A percentile compares a stretch with the other conserved stretches of the same genome.
phyloP scores from a whole-genome alignment of 2,329 filamentous ascomycete species.

The Leptographium lundbergii region DNA sequence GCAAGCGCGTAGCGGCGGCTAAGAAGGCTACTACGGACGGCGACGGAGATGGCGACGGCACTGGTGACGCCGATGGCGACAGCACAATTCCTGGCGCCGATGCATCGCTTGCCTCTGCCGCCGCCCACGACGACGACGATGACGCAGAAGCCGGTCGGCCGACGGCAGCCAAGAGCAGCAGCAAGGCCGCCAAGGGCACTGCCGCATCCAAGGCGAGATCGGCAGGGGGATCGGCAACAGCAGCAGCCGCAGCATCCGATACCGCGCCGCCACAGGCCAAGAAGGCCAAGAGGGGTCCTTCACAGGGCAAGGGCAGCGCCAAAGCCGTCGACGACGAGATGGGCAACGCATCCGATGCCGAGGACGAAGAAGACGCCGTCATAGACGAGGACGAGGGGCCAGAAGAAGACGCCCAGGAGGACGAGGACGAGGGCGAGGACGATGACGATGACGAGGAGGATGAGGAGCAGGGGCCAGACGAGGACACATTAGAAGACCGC shows the following conservation, averaged over 20 bases:
- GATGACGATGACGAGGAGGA: conserved; percentile 32
- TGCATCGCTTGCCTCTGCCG: neutral
- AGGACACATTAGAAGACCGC: conserved; percentile 30
- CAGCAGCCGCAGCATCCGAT: neutral
- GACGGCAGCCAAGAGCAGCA: conserved; percentile 5
- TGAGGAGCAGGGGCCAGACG: conserved; percentile 28
- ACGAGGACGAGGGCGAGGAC: conserved; percentile 33
- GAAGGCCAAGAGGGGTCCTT: conserved; percentile 24
- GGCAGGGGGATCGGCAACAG: neutral
- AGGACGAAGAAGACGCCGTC: conserved; percentile 25
- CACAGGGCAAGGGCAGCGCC: conserved; percentile 2
- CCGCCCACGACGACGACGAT: neutral
- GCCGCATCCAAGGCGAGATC: conserved; percentile 3
- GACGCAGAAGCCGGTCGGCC: conserved; percentile 9
- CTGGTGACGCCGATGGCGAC: conserved; percentile 11
- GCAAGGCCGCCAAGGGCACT: conserved; percentile 7
- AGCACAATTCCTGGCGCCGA: neutral
- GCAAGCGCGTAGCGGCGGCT: conserved; percentile 54
- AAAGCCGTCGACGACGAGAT: neutral
- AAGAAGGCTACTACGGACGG: conserved; percentile 30
- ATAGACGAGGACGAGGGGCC: conserved; percentile 16
- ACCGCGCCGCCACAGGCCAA: conserved; percentile 20
- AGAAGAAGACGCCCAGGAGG: conserved; percentile 25
- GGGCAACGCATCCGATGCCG: conserved; percentile 20
- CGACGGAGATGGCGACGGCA: conserved; percentile 14